phyloP scores from a whole-genome alignment of 208 protist species.

The Phytomonas sp. region DNA sequence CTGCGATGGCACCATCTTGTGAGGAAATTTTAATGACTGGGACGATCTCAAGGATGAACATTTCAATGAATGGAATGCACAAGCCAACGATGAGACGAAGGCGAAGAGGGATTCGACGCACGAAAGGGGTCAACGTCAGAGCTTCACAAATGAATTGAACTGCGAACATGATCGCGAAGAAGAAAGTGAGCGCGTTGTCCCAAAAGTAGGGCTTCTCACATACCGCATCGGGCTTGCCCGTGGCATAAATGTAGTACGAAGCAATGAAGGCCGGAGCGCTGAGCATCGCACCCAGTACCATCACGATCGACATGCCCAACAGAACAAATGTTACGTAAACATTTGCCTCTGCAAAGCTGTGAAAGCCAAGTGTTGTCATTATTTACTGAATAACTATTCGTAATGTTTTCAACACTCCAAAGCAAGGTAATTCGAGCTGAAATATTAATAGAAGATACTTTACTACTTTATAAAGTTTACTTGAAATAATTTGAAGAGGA shows the following conservation, averaged over 20 bases:
- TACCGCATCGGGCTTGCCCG: conserved; percentile 29
- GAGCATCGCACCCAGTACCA: conserved; percentile 80
- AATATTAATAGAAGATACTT: not conserved
- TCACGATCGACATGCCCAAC: conserved; percentile 80
- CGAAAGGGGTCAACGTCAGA: conserved; percentile 31
- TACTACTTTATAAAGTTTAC: not conserved
- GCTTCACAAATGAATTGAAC: conserved; percentile 48
- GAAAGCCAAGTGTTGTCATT: conserved; percentile 28
- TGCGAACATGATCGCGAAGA: conserved; percentile 58
- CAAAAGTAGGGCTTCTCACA: conserved; percentile 42
- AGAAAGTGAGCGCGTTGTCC: conserved; percentile 75
- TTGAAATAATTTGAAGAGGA: not conserved
- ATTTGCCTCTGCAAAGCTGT: conserved; percentile 49
- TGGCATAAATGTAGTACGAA: conserved; percentile 69
- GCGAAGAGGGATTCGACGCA: conserved; percentile 43
- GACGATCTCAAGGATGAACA: conserved; percentile 55
- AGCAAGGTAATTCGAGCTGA: not conserved
- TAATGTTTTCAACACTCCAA: not conserved
- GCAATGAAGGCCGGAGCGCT: conserved; percentile 69
- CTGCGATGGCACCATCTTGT: conserved; percentile 46
- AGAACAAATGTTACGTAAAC: conserved; percentile 77
- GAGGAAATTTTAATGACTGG: conserved; percentile 24
- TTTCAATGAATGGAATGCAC: conserved; percentile 37
- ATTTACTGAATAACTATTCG: not conserved
- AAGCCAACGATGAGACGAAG: conserved; percentile 44